Percentiles rank a stretch among this genome's conserved stretches.
phyloP scores from a whole-genome alignment of 495 filamentous ascomycete genomes.

The Xylaria cubensis region DNA sequence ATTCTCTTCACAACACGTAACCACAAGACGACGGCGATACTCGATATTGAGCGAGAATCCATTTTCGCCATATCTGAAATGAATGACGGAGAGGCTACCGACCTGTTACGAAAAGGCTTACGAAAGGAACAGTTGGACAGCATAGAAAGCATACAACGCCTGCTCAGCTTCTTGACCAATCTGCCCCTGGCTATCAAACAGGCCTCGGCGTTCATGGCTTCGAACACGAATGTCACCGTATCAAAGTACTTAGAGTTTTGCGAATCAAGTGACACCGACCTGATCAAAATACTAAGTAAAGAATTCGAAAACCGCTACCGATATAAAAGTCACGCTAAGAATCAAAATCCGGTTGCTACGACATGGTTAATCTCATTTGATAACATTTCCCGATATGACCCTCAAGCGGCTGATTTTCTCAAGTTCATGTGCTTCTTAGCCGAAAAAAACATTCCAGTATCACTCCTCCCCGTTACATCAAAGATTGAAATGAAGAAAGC shows the following conservation, averaged over 20 bases:
- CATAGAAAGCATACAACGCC: constrained; percentile 14
- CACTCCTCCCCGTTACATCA: constrained; percentile 32
- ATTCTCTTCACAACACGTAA: constrained; percentile 53
- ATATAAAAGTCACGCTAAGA: constrained; percentile 32
- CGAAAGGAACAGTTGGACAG: constrained; percentile 27
- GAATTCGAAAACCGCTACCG: constrained; percentile 33
- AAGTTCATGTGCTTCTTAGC: constrained; percentile 49
- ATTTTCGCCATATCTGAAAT: constrained; percentile 39
- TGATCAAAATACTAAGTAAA: constrained; percentile 37
- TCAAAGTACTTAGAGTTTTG: constrained; percentile 42
- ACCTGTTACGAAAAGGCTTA: constrained; percentile 32
- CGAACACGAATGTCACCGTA: constrained; percentile 37
- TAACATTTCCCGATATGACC: constrained; percentile 43
- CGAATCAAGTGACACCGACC: constrained; percentile 28
- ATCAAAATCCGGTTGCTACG: constrained; percentile 40
- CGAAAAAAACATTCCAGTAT: constrained; percentile 48
- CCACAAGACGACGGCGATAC: constrained; percentile 31
- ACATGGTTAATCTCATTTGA: constrained; percentile 49
- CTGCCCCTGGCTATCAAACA: constrained; percentile 57
- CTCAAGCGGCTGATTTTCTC: constrained; percentile 50
- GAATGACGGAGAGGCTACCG: constrained; percentile 34
- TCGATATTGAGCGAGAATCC: constrained; percentile 22
- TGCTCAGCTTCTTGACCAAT: constrained; percentile 47
- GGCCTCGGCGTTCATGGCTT: constrained; percentile 54
- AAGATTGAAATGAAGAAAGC: constrained; percentile 34